Evolutionary conservation across 2,329 filamentous ascomycete species (phyloP).

Genomic region (Venturia oleaginea): DNA sequence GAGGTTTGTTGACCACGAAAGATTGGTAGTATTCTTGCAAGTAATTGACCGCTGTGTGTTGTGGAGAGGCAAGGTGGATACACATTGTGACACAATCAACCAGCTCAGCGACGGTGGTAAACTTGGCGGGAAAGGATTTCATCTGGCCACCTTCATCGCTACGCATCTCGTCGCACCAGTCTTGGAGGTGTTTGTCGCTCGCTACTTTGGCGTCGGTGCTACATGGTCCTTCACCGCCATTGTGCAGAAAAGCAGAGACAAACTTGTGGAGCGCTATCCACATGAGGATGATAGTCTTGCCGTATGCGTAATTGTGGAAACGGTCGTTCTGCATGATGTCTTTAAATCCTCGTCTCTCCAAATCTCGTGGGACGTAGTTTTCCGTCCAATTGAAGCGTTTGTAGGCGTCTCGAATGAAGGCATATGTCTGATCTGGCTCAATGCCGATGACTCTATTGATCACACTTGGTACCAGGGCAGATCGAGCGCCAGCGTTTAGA

Average conservation of each 20-base stretch:
- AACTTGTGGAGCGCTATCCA: conserved; percentile 37
- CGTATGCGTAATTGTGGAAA: conserved; percentile 43
- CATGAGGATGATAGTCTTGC: conserved; percentile 36
- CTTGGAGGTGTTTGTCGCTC: conserved; percentile 26
- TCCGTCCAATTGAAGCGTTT: conserved; percentile 37
- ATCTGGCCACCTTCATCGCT: conserved; percentile 24
- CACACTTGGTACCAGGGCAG: conserved; percentile 36
- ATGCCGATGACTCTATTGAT: conserved; percentile 37
- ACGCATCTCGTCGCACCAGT: conserved; percentile 35
- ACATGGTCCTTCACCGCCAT: conserved; percentile 22
- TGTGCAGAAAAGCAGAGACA: conserved; percentile 31
- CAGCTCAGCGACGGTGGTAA: conserved; percentile 34
- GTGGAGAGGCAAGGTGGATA: conserved; percentile 39
- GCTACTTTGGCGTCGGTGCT: conserved; percentile 24
- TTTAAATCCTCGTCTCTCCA: conserved; percentile 36
- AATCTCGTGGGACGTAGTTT: conserved; percentile 39
- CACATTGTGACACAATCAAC: conserved; percentile 32
- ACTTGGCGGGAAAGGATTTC: conserved; percentile 34
- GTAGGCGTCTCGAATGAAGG: conserved; percentile 27
- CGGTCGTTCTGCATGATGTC: conserved; percentile 24
- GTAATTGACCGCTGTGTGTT: conserved; percentile 45
- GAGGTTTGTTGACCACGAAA: conserved; percentile 39
- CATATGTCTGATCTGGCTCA: conserved; percentile 27
- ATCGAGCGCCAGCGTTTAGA: conserved; percentile 39
- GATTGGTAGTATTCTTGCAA: conserved; percentile 42